Evolutionary conservation across 1,284 basidiomycete genomes (phyloP).

Genomic region (Anthracocystis walkeri): DNA sequence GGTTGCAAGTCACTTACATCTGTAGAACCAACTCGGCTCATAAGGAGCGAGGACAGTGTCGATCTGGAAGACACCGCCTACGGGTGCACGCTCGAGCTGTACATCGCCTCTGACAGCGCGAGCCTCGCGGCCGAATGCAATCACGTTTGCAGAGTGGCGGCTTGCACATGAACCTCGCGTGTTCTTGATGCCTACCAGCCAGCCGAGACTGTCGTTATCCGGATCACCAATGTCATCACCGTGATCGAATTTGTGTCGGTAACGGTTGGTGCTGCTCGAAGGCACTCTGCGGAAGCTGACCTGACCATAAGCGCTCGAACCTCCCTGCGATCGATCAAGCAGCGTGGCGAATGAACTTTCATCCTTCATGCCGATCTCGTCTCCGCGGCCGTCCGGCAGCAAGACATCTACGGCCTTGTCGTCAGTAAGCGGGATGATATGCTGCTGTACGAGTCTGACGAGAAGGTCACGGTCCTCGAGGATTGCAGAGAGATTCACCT

Average conservation of each 20-base stretch:
- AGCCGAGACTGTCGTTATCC: conserved; percentile 72
- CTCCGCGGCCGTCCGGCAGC: conserved; percentile 31
- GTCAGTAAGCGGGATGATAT: conserved; percentile 79
- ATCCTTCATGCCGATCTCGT: conserved; percentile 51
- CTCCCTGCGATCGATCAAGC: conserved; percentile 56
- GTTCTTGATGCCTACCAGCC: conserved; percentile 88
- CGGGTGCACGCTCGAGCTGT: conserved; percentile 11
- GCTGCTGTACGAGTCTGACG: conserved; percentile 82
- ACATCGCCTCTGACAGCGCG: conserved; percentile 38
- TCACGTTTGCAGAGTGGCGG: conserved; percentile 80
- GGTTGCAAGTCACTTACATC: conserved; percentile 39
- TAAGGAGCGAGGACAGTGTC: conserved; percentile 87
- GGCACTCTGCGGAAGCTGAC: conserved; percentile 54
- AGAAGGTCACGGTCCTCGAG: conserved; percentile 73
- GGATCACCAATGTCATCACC: conserved; percentile 3
- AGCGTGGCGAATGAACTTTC: conserved; percentile 47
- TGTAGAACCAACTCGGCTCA: conserved; percentile 73
- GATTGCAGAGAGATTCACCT: conserved; percentile 84
- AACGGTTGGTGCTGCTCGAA: conserved; percentile 15
- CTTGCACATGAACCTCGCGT: conserved; percentile 80
- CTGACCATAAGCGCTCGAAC: conserved; percentile 53
- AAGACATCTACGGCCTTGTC: conserved; percentile 31
- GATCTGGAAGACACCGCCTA: conserved; percentile 83
- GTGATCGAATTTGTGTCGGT: conserved; percentile 1
- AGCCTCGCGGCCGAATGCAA: conserved; percentile 84